Base-by-base conservation (phyloP, 768 basidiomycete genomes). In the Suillus sp. region DNA sequence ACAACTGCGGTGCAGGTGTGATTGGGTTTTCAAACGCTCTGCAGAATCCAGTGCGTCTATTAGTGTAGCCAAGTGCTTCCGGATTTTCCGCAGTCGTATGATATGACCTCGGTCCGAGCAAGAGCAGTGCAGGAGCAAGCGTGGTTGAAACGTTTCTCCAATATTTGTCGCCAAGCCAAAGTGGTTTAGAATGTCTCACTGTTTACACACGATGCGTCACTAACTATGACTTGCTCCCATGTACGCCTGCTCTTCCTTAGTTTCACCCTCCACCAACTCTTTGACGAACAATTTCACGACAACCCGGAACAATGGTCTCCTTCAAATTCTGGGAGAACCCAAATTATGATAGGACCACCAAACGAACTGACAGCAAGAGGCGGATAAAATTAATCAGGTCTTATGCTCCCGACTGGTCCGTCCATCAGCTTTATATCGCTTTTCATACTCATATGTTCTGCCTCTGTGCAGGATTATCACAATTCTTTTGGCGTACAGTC, bases 401-500 rank as follows among this genome's bases (percentile, higher is more conserved):
- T 3, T 93, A 93, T 76, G 82, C 84, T 27, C 89, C 90, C 0
- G 92, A 93, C 69, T 93, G 92, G 91, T 92, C 65, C 61, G 85
- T 69, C 10, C 13, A 40, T 57, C 18, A 20, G 5, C 25, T 16
- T 40, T 18, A 38, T 65, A 40, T n/a, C 11, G 18, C 56, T 38
- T 18, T 40, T 25, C 55, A 34, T 43, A 59, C 20, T 34, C 32
- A n/a, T 45, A 58, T 51, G 43, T 38, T 60, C 47, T 71, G 18
- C 47, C 16, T 22, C 32, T 63, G 37, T 32, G 5, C 64, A 93
- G 92, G 92, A 71, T 85, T 47, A 70, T 93, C 25, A 91, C 90
- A 8, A 80, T 92, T 56, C 69, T 78, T 27, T 75, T 92, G 42
- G 86, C 84, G 92, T 93, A 74, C 34, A 87, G 66, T 20, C 10